Base-by-base conservation (phyloP, 1,139 yeast species). In the Keqinozyma sinolaborantium region DNA sequence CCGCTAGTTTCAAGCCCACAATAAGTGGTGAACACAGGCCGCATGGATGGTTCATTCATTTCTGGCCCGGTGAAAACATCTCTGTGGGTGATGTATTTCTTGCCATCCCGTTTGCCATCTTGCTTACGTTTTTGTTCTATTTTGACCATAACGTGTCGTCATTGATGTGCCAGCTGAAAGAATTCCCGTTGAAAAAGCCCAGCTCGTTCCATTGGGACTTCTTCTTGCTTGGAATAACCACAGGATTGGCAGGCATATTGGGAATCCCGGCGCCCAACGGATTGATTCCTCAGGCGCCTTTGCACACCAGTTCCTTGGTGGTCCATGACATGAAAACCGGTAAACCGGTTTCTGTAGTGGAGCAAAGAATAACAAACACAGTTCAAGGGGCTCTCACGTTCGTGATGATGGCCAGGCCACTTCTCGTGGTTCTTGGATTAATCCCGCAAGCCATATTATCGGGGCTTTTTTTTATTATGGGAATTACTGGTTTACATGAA, bases 191-290 rank as follows among this genome's bases (percentile, higher is more conserved):
- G 34, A 77, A 66, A 33, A 92, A 90, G 50, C 96, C 97, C 0
- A 77, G 95, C 0, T 70, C 94, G 0, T 92, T 92, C 57, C 97
- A 92, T 58, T 92, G 92, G 81, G 98, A 92, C 57, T 84, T 90
- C 51, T 73, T 84, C 27, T 61, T 92, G 21, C 64, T 92, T 23
- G 97, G 97, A 0, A 50, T 86, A 9, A 83, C 92, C 4, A 92
- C 97, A 0, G 95, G 95, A 0, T 53, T 90, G 2, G 70, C 95
- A 3, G 97, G 97, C 0, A 57, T 90, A 1, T 51, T 92, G 9
- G 98, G 98, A 0, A 70, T 92, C 2, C 98, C 97, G 0, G 88
- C 97, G 2, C 97, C 97, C 0, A 92, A 92, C 57, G 98, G 98
- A 0, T 64, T 92, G 24, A 90, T 92, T 26, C 98, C 98, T 0